Evolutionary conservation across 2,329 filamentous ascomycete species (phyloP).

Genomic region (Coniella lustricola): DNA sequence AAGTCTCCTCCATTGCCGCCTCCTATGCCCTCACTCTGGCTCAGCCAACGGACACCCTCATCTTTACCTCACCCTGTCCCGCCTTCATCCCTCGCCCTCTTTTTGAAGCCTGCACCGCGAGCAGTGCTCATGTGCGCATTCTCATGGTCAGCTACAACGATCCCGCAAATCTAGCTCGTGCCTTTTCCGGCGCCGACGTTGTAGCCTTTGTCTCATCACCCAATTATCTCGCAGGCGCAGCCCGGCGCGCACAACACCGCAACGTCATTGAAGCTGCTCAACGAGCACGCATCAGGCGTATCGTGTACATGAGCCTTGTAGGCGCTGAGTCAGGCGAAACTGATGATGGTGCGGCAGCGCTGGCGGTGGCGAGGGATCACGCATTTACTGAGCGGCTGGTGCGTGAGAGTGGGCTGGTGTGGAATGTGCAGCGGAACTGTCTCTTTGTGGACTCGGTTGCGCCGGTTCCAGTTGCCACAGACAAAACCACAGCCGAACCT

Average conservation of each 20-base stretch:
- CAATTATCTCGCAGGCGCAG: conserved; percentile 5
- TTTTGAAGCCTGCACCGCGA: conserved; percentile 3
- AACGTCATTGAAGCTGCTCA: conserved; percentile 23
- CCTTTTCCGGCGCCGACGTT: conserved; percentile 19
- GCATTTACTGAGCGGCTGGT: conserved; percentile 27
- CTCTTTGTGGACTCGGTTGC: conserved; percentile 15
- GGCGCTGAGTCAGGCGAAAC: conserved; percentile 31
- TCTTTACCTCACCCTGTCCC: conserved; percentile 13
- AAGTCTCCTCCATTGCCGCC: conserved; percentile 16
- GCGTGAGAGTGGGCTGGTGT: conserved; percentile 24
- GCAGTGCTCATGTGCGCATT: conserved; percentile 6
- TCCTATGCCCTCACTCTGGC: conserved; percentile 14
- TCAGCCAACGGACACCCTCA: conserved; percentile 15
- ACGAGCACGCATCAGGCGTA: conserved; percentile 26
- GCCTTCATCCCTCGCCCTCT: conserved; percentile 5
- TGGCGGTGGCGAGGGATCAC: conserved; percentile 26
- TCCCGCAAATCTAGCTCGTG: conserved; percentile 9
- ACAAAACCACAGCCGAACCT: too few species aligned
- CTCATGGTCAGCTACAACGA: conserved; percentile 17
- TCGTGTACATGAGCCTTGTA: conserved; percentile 32
- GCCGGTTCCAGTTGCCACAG: conserved; percentile 7
- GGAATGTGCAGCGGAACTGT: conserved; percentile 17
- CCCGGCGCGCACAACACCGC: conserved; percentile 11
- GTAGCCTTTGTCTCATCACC: conserved; percentile 13
- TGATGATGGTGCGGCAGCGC: conserved; percentile 7